A percentile compares a stretch with the other conserved stretches of the same genome.
phyloP scores from a whole-genome alignment of 176 grass and related monocot genomes.

The Stipa capillata region DNA sequence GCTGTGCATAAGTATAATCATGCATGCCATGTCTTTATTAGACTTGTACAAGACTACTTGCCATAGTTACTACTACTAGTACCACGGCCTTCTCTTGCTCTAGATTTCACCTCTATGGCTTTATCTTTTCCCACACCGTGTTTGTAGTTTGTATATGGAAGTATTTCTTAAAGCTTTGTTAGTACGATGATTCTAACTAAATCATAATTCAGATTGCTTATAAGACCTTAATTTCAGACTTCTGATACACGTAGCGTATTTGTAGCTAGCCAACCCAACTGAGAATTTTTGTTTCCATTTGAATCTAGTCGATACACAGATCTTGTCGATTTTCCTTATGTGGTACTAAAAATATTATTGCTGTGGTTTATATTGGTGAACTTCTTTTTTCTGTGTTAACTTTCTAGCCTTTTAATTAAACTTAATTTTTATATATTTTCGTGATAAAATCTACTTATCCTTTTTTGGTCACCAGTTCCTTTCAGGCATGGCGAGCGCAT shows the following conservation, averaged over 20 bases:
- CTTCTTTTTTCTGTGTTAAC: background rate
- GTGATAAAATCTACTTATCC: too few relatives aligned
- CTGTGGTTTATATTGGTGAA: background rate
- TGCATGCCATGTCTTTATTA: background rate
- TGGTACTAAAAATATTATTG: background rate
- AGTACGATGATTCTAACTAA: background rate
- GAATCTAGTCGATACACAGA: background rate
- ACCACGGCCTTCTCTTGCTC: constrained; percentile 2
- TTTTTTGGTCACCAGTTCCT: constrained; percentile 48
- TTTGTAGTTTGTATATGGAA: background rate
- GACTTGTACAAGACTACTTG: too few relatives aligned
- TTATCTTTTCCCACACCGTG: background rate
- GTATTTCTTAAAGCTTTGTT: background rate
- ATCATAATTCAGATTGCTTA: background rate
- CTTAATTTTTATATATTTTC: too few relatives aligned
- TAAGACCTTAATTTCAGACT: background rate
- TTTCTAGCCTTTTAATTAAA: background rate
- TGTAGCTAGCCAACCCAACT: background rate
- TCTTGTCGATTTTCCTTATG: background rate
- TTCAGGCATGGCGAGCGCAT: constrained; percentile 98
- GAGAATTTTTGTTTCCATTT: background rate
- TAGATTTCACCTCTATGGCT: background rate
- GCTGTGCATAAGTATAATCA: background rate
- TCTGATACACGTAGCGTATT: background rate
- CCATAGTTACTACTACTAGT: too few relatives aligned